Conservation (phyloP, 2,329 filamentous ascomycete species). For the Drechslerella stenobrocha region DNA sequence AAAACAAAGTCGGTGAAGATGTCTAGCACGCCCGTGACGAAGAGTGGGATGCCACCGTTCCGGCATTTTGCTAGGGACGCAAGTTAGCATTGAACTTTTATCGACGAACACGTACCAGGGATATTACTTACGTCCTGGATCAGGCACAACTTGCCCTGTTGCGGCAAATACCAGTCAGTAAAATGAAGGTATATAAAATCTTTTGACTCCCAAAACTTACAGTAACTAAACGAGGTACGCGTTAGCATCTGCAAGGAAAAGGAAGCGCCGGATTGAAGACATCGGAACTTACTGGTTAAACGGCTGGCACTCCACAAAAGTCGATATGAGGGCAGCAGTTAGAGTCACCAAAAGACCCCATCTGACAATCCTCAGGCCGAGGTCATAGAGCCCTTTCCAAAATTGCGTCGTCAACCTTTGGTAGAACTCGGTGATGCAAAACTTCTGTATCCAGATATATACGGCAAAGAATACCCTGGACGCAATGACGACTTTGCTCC, state of each 20-base stretch:
- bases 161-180: too few relatives aligned
- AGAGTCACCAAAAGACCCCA: slow-evolving; percentile 78
- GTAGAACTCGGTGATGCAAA: slow-evolving; percentile 87
- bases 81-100: slow-evolving; percentile 10
- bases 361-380: slow-evolving; percentile 71
- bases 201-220: too few relatives aligned
- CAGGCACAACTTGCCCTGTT: slow-evolving; percentile 73
- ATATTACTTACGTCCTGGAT: slow-evolving; percentile 69
- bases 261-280: neutral
- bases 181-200: too few relatives aligned
- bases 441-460: slow-evolving; percentile 90
- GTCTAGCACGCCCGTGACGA: slow-evolving; percentile 88
- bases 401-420: slow-evolving; percentile 79
- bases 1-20: slow-evolving; percentile 86
- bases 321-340: slow-evolving; percentile 75
- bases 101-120: neutral
- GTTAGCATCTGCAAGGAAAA: slow-evolving; percentile 37
- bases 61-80: slow-evolving; percentile 64
- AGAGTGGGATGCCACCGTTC: slow-evolving; percentile 80
- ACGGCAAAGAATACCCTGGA: slow-evolving; percentile 84
- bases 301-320: slow-evolving; percentile 79
- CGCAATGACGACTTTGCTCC: slow-evolving; percentile 77
- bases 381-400: slow-evolving; percentile 76
- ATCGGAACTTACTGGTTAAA: slow-evolving; percentile 64
- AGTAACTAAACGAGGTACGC: slow-evolving; percentile 46